Conservation (phyloP, 768 basidiomycete species). For the Obba rivulosa region DNA sequence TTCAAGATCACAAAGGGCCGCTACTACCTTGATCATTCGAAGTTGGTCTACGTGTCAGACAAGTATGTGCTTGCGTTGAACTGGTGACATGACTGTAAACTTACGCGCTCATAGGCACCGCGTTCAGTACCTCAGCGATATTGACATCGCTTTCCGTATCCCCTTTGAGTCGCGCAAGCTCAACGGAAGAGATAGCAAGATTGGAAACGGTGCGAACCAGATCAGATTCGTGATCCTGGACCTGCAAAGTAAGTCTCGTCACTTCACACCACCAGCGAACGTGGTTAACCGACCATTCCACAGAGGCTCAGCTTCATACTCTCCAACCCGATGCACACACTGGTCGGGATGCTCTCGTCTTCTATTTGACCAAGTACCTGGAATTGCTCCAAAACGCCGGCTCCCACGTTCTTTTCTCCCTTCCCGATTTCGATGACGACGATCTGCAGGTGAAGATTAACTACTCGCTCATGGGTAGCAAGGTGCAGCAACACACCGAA, state of each 20-base stretch:
- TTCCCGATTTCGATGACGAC: slow-evolving; percentile 27
- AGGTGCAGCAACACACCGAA: slow-evolving; percentile 9
- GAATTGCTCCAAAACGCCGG: slow-evolving; percentile 22
- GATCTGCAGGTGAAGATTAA: slow-evolving; percentile 16
- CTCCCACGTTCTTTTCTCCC: slow-evolving; percentile 24
- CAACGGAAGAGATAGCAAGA: slow-evolving; percentile 16
- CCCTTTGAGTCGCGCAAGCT: slow-evolving; percentile 15
- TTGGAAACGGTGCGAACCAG: slow-evolving; percentile 16
- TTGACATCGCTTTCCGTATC: slow-evolving; percentile 21
- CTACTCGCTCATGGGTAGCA: slow-evolving; percentile 19
- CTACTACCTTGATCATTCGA: slow-evolving; percentile 18
- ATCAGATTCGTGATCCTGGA: slow-evolving; percentile 19
- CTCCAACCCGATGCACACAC: slow-evolving; percentile 8
- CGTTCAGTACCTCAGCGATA: slow-evolving; percentile 9
- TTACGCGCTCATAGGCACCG: slow-evolving; percentile 1
- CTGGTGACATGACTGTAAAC: not conserved
- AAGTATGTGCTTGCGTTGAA: slow-evolving; percentile 1
- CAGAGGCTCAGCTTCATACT: slow-evolving; percentile 10
- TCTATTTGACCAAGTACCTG: slow-evolving; percentile 21
- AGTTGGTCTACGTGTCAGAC: slow-evolving; percentile 4
- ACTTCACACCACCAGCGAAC: not conserved
- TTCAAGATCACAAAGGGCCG: slow-evolving; percentile 21
- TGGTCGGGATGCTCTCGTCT: slow-evolving; percentile 9
- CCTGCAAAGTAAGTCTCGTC: slow-evolving; percentile 5
- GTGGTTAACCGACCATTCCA: not conserved